A percentile compares a stretch with the other conserved stretches of the same genome.
phyloP scores from a whole-genome alignment of 2,329 filamentous ascomycete genomes.

The Nectriaceae sp. region DNA sequence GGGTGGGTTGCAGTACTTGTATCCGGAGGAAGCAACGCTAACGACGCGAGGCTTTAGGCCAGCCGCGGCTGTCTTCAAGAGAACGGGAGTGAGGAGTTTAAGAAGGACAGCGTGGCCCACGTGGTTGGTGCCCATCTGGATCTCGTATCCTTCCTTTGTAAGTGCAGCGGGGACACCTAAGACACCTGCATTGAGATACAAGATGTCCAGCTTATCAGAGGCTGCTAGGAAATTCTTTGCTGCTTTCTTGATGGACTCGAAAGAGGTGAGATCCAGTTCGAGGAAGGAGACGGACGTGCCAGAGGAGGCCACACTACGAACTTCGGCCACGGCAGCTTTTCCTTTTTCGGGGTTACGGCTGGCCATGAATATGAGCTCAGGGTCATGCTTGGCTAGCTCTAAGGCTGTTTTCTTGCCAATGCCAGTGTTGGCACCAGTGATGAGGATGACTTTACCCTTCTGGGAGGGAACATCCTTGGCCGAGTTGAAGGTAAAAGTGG shows the following conservation, averaged over 20 bases:
- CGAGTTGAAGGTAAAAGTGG: conserved; percentile 6
- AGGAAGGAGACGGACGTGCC: conserved; percentile 5
- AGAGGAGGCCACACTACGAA: neutral
- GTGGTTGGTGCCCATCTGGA: conserved; percentile 15
- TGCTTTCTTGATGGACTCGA: conserved; percentile 7
- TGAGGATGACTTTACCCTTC: conserved; percentile 8
- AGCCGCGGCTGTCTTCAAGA: conserved; percentile 6
- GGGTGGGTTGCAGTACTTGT: conserved; percentile 7
- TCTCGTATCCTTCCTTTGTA: conserved; percentile 12
- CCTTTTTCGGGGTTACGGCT: conserved; percentile 6
- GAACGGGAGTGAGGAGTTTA: conserved; percentile 9
- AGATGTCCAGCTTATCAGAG: neutral
- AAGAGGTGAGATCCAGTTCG: conserved; percentile 8
- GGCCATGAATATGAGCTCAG: conserved; percentile 5
- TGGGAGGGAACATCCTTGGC: conserved; percentile 5
- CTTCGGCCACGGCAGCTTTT: conserved; percentile 2
- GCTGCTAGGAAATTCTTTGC: neutral
- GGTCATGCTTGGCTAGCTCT: conserved; percentile 7
- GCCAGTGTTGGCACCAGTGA: conserved; percentile 10
- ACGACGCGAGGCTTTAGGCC: conserved; percentile 5
- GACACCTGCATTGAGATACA: conserved; percentile 2
- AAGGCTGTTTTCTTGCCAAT: conserved; percentile 6
- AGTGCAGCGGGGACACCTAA: conserved; percentile 5
- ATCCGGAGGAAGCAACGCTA: conserved; percentile 6
- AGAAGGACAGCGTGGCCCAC: conserved; percentile 10